Base-by-base conservation (phyloP, 371 early-diverging fungal genomes). In the Zychaea mexicana region DNA sequence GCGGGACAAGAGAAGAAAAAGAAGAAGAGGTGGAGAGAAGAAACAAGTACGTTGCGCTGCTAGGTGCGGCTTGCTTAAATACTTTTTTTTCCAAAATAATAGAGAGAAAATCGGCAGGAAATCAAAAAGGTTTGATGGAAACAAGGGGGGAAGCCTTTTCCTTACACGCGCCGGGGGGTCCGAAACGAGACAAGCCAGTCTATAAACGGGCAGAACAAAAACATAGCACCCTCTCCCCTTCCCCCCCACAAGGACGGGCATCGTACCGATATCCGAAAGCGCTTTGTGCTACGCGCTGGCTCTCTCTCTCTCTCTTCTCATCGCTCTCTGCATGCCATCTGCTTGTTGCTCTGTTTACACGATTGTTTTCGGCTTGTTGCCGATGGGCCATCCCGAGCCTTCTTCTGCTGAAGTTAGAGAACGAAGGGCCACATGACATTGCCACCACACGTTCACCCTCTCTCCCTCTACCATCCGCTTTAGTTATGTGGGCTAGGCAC, bases 181-280 rank as follows among this genome's bases (percentile, higher is more conserved):
- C n/a, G 17, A 46, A 46, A 21, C 9, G 19, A 46, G n/a, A 36
- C 15, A 15, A 46, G 38, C 38, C 38, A 46, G 46, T 46, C 46
- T 46, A 46, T 15, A 46, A 46, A 46, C 46, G 46, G 38, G 46
- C n/a, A 46, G 46, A 46, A 46, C n/a, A 46, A 46, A 46, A 46
- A 46, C 46, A 46, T 21, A n/a, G n/a, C n/a, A 10, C 46, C 46
- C n/a, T 15, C 0, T 2, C 36, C 36, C 36, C 36, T 36, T 1
- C 8, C 10, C 0, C 15, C 0, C 8, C 8, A 2, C 17, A 46
- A 13, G 19, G 9, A 21, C 46, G 46, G 46, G 1, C 46, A 17
- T 19, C 7, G 7, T 21, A 46, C 46, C 46, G 46, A 46, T 46
- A 46, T 21, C 46, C 46, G 46, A 46, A 46, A 46, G 38, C 38